Base-by-base conservation (phyloP, 805 yeast genomes). In the Candida qinlingensis region DNA sequence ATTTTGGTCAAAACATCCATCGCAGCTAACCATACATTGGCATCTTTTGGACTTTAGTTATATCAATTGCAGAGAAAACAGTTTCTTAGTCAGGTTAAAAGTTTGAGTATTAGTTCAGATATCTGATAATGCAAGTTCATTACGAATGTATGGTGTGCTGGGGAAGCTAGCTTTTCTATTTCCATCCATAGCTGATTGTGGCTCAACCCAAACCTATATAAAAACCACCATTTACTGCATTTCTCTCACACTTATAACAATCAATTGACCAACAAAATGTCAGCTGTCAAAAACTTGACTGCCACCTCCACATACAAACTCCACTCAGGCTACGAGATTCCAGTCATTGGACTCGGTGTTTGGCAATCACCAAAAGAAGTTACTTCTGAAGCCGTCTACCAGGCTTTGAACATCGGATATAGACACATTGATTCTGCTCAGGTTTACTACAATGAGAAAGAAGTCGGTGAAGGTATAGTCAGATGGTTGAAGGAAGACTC, bases 391-490 rank as follows among this genome's bases (percentile, higher is more conserved):
- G 42, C 40, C 29, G 84, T 82, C 9, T 71, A 72, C 54, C 71
- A 75, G 35, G 91, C 90, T 7, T 67, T 83, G 46, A 71, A 79
- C 58, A 69, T 71, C 10, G 89, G 89, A 10, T 84, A 83, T 64
- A 73, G 81, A 52, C 88, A 81, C 63, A 81, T 85, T 55, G 92
- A 85, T 63, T 79, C 88, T 12, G 91, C 91, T 4, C 76, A 76
- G 56, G 71, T 75, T 44, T 85, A 85, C 62, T 75, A 75, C 4
- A 83, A 84, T 62, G 94, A 86, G 63, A 70, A 63, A 19, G 82
- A 77, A 54, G 85, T 85, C n/a, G 91, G 94, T 33, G 71, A 72
- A 47, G 92, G 74, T 7, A 61, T 80, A 48, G 67, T 71, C 48
- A 77, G 75, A 53, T 60, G 77, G 49, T 68, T 77, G 74, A 71